These are phyloP conservation scores for Corniculantispora saksenae DNA, from an alignment of 2,329 filamentous ascomycete species.

Conservation along the genomic window DNA sequence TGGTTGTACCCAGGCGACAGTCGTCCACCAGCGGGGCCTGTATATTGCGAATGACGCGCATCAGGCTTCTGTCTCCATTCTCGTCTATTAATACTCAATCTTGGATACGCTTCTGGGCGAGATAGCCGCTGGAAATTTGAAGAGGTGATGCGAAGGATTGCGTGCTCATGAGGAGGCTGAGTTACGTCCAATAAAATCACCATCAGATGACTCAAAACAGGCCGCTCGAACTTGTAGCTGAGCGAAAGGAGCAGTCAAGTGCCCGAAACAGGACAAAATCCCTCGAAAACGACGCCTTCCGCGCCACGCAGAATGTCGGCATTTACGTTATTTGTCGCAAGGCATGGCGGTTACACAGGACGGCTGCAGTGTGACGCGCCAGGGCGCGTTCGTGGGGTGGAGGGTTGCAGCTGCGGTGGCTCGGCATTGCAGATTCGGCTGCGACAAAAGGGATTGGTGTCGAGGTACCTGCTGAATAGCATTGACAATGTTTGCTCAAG, in stretches of 20 bases:
- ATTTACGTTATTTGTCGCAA: background rate
- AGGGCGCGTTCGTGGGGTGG: background rate
- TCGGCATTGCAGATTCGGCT: background rate
- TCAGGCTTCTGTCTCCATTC: no score
- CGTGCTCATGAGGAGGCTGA: background rate
- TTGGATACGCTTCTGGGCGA: background rate
- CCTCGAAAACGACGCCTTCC: background rate
- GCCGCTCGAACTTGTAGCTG: background rate
- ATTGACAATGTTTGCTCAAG: background rate
- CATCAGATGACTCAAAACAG: background rate
- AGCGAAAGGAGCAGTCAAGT: background rate
- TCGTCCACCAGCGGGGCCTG: no score
- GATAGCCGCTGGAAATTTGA: background rate
- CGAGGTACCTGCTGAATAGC: background rate
- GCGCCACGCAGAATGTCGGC: constrained; percentile 9
- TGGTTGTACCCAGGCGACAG: background rate
- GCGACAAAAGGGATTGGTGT: background rate
- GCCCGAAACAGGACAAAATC: background rate
- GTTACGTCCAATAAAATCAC: background rate
- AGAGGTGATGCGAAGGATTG: background rate
- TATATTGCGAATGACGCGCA: background rate
- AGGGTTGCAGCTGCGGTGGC: background rate
- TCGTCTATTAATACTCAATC: background rate
- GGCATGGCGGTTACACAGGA: constrained; percentile 2
- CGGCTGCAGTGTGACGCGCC: constrained; percentile 6